Evolutionary conservation across 306 rosid species (phyloP).

Genomic region (Coriaria nepalensis): DNA sequence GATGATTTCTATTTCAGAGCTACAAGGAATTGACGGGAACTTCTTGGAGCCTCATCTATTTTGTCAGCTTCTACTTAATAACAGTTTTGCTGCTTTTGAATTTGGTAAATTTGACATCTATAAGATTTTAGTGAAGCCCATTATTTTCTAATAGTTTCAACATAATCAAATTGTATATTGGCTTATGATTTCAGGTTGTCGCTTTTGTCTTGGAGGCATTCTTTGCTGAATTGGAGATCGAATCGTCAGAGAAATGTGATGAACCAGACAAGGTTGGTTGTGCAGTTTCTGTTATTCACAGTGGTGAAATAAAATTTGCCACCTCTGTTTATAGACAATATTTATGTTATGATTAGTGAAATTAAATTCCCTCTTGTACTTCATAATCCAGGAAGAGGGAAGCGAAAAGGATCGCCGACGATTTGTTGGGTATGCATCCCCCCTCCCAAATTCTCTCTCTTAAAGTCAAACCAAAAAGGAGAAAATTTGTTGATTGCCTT

Average conservation of each 20-base stretch:
- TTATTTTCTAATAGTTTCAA: no score
- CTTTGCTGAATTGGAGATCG: conserved; percentile 93
- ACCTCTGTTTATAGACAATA: no score
- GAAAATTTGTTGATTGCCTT: no score
- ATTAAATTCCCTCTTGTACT: background rate
- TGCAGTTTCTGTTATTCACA: conserved; percentile 7
- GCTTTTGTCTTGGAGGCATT: conserved; percentile 99
- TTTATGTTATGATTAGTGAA: no score
- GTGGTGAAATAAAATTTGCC: no score
- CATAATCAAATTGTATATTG: no score
- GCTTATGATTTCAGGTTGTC: conserved; percentile 58
- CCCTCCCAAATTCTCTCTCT: conserved; percentile 5
- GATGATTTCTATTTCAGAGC: conserved; percentile 48
- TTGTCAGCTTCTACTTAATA: conserved; percentile 78
- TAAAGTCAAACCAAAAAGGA: no score
- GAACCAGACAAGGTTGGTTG: conserved; percentile 47
- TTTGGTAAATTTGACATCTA: conserved; percentile 48
- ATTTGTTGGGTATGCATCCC: conserved; percentile 46
- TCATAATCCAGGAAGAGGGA: conserved; percentile 29
- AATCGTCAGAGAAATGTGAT: conserved; percentile 34
- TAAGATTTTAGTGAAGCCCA: no score
- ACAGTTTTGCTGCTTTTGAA: conserved; percentile 77
- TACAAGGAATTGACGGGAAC: conserved; percentile 79
- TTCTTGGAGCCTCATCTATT: conserved; percentile 53
- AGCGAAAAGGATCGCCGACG: conserved; percentile 33